A percentile compares a stretch with the other conserved stretches of the same genome.
Conservation (phyloP, 2,329 filamentous ascomycete genomes). For the Sclerotinia trifoliorum region DNA sequence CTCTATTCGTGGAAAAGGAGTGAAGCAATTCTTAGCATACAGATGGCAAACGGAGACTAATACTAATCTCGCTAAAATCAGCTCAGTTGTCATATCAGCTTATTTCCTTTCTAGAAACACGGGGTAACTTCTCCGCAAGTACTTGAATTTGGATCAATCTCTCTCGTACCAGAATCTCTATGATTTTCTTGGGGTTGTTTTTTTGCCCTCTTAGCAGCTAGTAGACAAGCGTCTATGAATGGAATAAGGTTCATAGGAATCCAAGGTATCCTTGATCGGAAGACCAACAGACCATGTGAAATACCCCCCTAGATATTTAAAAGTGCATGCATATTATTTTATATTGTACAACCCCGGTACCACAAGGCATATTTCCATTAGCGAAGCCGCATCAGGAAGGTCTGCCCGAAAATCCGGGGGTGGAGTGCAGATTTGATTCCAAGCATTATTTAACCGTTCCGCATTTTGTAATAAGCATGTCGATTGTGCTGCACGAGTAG, state of each 20-base stretch:
- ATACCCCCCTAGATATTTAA: background rate
- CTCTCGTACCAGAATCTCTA: background rate
- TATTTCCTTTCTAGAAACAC: background rate
- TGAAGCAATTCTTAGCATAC: constrained; percentile 1
- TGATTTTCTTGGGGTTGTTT: background rate
- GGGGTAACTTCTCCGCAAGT: constrained; percentile 4
- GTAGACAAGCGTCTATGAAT: background rate
- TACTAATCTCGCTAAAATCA: constrained; percentile 3
- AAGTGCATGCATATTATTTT: background rate
- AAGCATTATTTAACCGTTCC: background rate
- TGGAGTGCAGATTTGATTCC: constrained; percentile 7
- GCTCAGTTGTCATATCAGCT: background rate
- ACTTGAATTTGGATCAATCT: background rate
- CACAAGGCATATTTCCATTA: constrained; percentile 15
- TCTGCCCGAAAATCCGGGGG: constrained; percentile 22
- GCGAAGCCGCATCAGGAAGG: constrained; percentile 8
- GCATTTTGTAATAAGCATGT: constrained; percentile 1
- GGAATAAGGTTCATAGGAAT: background rate
- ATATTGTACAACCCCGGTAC: constrained; percentile 4
- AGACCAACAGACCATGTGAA: background rate
- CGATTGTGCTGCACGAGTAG: constrained; percentile 1
- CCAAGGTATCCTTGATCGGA: background rate
- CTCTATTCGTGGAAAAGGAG: constrained; percentile 1
- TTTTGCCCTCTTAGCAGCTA: background rate
- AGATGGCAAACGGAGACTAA: background rate